These are phyloP conservation scores for Strobilomyces echinocephalus DNA, from an alignment of 768 basidiomycete species.

Conservation along the genomic window DNA sequence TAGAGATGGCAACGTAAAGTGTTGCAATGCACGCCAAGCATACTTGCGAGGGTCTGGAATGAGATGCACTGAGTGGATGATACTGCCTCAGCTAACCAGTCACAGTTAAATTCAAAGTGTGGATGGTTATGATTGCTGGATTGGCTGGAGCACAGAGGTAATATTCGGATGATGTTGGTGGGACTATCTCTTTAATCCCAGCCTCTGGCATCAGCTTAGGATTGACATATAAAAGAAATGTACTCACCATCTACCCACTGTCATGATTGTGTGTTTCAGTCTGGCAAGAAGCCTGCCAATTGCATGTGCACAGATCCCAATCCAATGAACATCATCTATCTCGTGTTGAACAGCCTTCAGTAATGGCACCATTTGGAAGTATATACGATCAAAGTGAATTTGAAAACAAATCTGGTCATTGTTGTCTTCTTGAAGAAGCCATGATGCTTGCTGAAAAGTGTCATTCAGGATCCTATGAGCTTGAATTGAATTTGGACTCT, in stretches of 20 bases:
- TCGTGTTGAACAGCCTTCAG: slow-evolving; percentile 10
- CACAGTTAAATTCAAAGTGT: not conserved
- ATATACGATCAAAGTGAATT: slow-evolving; percentile 16
- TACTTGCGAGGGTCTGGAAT: not conserved
- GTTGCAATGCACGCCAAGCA: not conserved
- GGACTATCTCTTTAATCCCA: not conserved
- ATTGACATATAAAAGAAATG: not conserved
- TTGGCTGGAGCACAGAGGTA: not conserved
- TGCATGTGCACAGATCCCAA: not conserved
- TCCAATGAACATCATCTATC: not conserved
- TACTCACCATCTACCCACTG: not conserved
- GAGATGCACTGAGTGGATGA: not conserved
- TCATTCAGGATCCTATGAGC: not conserved
- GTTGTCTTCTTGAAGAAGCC: slow-evolving; percentile 4
- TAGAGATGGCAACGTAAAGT: not conserved
- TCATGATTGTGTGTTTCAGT: not conserved
- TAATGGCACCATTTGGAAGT: slow-evolving; percentile 3
- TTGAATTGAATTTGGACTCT: not conserved
- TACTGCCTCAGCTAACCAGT: not conserved
- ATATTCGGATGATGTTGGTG: not conserved
- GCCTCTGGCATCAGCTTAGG: not conserved
- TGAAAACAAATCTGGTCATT: slow-evolving; percentile 8
- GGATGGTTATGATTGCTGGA: not conserved
- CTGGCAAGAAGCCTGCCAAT: not conserved
- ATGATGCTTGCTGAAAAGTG: not conserved